These are phyloP conservation scores for Talaromyces islandicus DNA, from an alignment of 2,329 filamentous ascomycete species.

Conservation along the genomic window DNA sequence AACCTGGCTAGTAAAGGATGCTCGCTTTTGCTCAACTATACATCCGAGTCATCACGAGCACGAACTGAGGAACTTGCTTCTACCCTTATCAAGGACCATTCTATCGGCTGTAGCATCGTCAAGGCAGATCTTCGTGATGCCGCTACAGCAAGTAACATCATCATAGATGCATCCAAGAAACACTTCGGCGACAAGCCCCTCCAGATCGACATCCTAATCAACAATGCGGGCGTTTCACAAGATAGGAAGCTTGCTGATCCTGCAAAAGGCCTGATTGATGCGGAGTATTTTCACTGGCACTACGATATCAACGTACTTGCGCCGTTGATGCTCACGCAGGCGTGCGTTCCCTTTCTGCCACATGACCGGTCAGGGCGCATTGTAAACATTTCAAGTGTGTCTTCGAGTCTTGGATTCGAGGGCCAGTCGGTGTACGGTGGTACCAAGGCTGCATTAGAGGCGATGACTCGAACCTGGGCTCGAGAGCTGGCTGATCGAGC, in stretches of 20 bases:
- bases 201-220: slow-evolving; percentile 76
- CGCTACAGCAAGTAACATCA: slow-evolving; percentile 50
- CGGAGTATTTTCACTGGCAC: slow-evolving; percentile 62
- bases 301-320: slow-evolving; percentile 79
- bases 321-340: slow-evolving; percentile 71
- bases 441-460: slow-evolving; percentile 61
- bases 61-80: slow-evolving; percentile 50
- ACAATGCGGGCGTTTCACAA: slow-evolving; percentile 68
- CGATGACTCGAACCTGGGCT: slow-evolving; percentile 65
- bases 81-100: slow-evolving; percentile 52
- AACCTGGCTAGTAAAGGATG: slow-evolving; percentile 69
- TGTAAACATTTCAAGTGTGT: slow-evolving; percentile 57
- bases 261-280: slow-evolving; percentile 54
- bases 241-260: slow-evolving; percentile 55
- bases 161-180: slow-evolving; percentile 55
- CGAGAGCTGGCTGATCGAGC: slow-evolving; percentile 56
- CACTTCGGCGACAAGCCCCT: slow-evolving; percentile 44
- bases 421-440: slow-evolving; percentile 59
- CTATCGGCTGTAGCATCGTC: slow-evolving; percentile 55
- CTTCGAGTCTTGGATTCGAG: slow-evolving; percentile 51
- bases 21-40: slow-evolving; percentile 66
- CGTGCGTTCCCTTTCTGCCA: slow-evolving; percentile 63
- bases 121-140: slow-evolving; percentile 66
- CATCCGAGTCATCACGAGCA: slow-evolving; percentile 54
- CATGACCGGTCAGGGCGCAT: slow-evolving; percentile 61